phyloP scores from a whole-genome alignment of 1,284 basidiomycete species.

The Rhodotorula mucilaginosa region DNA sequence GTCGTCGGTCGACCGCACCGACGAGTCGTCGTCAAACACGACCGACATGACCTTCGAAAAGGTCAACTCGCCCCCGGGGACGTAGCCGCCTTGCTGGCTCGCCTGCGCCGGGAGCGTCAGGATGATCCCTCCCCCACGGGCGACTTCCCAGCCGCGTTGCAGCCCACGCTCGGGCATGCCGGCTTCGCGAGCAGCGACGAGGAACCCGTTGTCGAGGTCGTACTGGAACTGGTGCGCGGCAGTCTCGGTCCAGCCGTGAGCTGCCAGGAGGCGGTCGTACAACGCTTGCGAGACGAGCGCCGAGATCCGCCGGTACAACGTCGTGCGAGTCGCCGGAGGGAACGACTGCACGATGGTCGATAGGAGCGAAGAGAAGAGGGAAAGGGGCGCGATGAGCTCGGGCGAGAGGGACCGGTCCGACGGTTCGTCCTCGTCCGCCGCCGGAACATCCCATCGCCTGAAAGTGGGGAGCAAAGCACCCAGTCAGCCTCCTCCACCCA shows the following conservation, averaged over 20 bases:
- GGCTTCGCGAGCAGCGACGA: slow-evolving; percentile 39
- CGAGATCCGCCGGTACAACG: slow-evolving; percentile 38
- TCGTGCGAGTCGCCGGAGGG: slow-evolving; percentile 25
- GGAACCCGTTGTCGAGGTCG: slow-evolving; percentile 43
- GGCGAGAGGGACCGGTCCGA: slow-evolving; percentile 32
- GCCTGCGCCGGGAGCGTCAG: slow-evolving; percentile 38
- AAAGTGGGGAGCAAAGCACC: too few species aligned
- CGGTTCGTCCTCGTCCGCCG: slow-evolving; percentile 9
- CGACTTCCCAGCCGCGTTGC: slow-evolving; percentile 37
- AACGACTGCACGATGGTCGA: slow-evolving; percentile 32
- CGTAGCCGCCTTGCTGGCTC: slow-evolving; percentile 19
- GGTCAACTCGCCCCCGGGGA: slow-evolving; percentile 21
- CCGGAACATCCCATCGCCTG: slow-evolving; percentile 31
- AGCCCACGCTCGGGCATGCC: slow-evolving; percentile 31
- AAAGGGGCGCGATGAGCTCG: slow-evolving; percentile 41
- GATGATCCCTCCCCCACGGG: slow-evolving; percentile 34
- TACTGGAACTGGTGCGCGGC: slow-evolving; percentile 38
- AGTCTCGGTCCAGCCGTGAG: slow-evolving; percentile 34
- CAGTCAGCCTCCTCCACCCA: background rate
- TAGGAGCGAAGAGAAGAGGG: slow-evolving; percentile 41
- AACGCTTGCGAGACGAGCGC: slow-evolving; percentile 25
- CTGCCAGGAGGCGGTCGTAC: slow-evolving; percentile 35
- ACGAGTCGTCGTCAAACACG: slow-evolving; percentile 38
- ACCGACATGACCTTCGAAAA: slow-evolving; percentile 43
- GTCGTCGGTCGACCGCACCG: slow-evolving; percentile 3